Base-by-base conservation (phyloP, 108 stramenopile genomes). In the Skeletonema tropicum region DNA sequence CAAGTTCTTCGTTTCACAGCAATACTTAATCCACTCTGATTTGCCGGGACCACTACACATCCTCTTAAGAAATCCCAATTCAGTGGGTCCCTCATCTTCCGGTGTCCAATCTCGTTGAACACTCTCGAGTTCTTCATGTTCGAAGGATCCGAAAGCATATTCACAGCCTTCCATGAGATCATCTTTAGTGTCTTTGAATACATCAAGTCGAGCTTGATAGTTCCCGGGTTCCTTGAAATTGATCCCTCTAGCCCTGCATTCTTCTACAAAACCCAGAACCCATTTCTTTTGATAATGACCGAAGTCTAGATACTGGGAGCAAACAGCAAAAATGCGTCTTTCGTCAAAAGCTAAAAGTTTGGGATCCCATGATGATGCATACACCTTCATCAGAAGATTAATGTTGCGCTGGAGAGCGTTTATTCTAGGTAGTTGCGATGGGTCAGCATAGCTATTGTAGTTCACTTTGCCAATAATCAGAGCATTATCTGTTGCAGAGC, bases 271-370 rank as follows among this genome's bases (percentile, higher is more conserved):
- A 17, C 48, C 48, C 1, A 49, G 2, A 49, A 19, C 17, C 48
- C 48, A 49, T 17, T 49, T 19, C 33, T 35, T 19, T n/a, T 49
- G 48, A 19, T 49, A 49, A 49, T 49, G 48, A 19, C 48, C 48
- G 0, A 1, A 2, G 48, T 49, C n/a, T 61, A 19, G 26, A 9
- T 17, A 35, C 3, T 61, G 4, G 17, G 69, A 70, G 60, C 60
- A 60, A 1, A 70, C 58, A 62, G 69, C 69, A 70, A 17, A 61
- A 7, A 70, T 62, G 23, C 69, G 30, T 3, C 69, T 23, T 46
- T 70, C 32, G 23, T 61, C 69, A 26, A 19, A 10, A 4, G 69
- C 21, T 23, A 60, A 19, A 0, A 23, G 30, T 12, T 61, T 30
- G 0, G 69, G 33, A 36, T 70, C 69, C 59, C 59, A 70, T 12